Evolutionary conservation across 768 basidiomycete genomes (phyloP).

Genomic region (Pisolithus albus): DNA sequence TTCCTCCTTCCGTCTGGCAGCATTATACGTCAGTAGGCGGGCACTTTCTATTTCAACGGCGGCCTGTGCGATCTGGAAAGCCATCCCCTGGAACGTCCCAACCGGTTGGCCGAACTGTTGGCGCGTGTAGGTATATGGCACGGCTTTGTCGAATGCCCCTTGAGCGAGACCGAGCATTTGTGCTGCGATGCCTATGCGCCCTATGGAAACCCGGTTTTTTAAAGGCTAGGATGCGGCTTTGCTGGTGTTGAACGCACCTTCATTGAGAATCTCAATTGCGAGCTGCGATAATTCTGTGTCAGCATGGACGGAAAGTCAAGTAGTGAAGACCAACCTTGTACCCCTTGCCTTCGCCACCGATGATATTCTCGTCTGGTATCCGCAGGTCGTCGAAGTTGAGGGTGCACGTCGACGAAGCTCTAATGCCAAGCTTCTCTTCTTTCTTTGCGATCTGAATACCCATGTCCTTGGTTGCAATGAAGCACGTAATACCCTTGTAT

Average conservation of each 20-base stretch:
- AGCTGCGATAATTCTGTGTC: slow-evolving; percentile 37
- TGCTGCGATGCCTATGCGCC: slow-evolving; percentile 94
- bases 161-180: slow-evolving; percentile 99
- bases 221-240: background rate
- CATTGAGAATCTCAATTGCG: slow-evolving; percentile 95
- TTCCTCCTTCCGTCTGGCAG: slow-evolving; percentile 90
- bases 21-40: slow-evolving; percentile 91
- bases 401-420: slow-evolving; percentile 91
- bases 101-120: slow-evolving; percentile 92
- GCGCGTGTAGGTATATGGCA: slow-evolving; percentile 93
- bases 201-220: slow-evolving; percentile 21
- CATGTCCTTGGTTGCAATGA: slow-evolving; percentile 93
- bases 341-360: slow-evolving; percentile 87
- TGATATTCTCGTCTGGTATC: slow-evolving; percentile 77
- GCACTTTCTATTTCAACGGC: slow-evolving; percentile 88
- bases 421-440: slow-evolving; percentile 96
- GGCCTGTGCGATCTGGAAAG: slow-evolving; percentile 87
- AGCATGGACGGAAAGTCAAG: background rate
- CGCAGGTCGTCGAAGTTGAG: slow-evolving; percentile 92
- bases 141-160: slow-evolving; percentile 91
- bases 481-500: slow-evolving; percentile 99
- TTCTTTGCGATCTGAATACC: slow-evolving; percentile 97
- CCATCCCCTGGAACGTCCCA: slow-evolving; percentile 94
- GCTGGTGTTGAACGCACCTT: slow-evolving; percentile 42
- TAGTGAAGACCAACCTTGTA: slow-evolving; percentile 57